Evolutionary conservation across 2,329 filamentous ascomycete genomes (phyloP), one percentile per base, ranked within the genome.

Genomic region (Dichotomopilus funicola): DNA sequence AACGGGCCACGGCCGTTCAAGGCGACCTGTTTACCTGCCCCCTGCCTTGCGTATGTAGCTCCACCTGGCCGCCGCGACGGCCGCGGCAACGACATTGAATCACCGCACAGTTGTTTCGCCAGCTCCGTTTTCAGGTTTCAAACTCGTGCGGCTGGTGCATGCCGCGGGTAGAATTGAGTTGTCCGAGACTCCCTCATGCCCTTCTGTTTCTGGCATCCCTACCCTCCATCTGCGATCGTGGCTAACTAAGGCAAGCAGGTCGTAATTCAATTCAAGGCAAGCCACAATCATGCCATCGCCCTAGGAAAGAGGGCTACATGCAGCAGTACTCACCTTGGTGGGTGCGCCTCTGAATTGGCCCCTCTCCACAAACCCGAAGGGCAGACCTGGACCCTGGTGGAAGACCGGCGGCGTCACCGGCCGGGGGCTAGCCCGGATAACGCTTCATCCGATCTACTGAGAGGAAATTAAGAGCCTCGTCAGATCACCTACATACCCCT

Each of bases 391-490:
- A 9, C 37, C 8, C 40, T n/a, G 10, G 6, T 11, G 40, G 13
- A 42, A 12, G 11, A 42, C 6, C 11, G 11, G 13, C 12, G 10
- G 40, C 5, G 6, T 11, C 7, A 42, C 40, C 34, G 43, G 37
- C 58, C 55, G 59, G 59, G 50, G 62, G 10, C 37, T 53, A 44
- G n/a, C 7, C 59, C 59, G 59, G 52, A 62, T 57, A 54, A 57
- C 60, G 48, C 33, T 37, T 33, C 54, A 27, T 49, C 51, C 36
- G 53, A 44, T 36, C 49, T 51, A 38, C 53, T 43, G 19, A 27
- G 19, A 27, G 19, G 19, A 54, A 44, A 31, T 19, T 5, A 40
- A 44, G 43, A 50, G 43, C 46, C 36, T 57, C 48, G 48, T 50
- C 49, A 49, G 45, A 47, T 49, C 49, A 35, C 35, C 49, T 42